phyloP scores from a whole-genome alignment of 306 rosid species.

The Pyrus bretschneideri region DNA sequence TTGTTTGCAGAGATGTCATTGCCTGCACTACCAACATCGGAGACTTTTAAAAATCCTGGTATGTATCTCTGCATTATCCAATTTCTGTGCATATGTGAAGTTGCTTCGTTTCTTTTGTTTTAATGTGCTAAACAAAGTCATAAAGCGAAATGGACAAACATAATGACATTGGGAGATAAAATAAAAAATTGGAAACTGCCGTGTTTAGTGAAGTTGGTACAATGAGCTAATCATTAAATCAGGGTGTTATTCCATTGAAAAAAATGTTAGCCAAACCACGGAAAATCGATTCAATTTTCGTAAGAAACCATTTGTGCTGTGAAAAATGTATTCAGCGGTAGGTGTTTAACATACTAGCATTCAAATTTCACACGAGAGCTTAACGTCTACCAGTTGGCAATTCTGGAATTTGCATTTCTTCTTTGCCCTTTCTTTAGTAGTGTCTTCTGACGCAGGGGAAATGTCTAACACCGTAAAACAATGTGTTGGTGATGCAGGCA shows the following conservation, averaged over 20 bases:
- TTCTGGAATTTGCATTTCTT: too few species aligned
- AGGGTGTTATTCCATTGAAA: background rate
- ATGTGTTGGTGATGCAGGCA: conserved; percentile 65
- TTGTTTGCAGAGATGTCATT: conserved; percentile 85
- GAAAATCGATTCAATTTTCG: background rate
- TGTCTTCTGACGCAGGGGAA: background rate
- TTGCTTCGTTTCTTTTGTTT: background rate
- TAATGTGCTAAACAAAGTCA: background rate
- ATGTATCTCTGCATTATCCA: conserved; percentile 23
- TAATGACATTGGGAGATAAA: background rate
- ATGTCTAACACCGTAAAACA: conserved; percentile 15
- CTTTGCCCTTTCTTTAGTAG: background rate
- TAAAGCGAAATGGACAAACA: background rate
- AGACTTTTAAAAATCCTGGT: conserved; percentile 79
- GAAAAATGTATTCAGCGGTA: background rate
- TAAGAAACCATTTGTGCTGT: background rate
- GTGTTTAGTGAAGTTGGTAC: background rate
- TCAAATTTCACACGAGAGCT: background rate
- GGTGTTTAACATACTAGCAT: background rate
- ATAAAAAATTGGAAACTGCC: background rate
- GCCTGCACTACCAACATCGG: conserved; percentile 86
- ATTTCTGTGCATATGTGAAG: background rate
- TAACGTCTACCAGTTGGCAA: too few species aligned
- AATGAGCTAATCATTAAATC: background rate
- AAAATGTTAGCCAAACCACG: background rate